Conservation (phyloP, 768 basidiomycete species). For the Mycena galopus region DNA sequence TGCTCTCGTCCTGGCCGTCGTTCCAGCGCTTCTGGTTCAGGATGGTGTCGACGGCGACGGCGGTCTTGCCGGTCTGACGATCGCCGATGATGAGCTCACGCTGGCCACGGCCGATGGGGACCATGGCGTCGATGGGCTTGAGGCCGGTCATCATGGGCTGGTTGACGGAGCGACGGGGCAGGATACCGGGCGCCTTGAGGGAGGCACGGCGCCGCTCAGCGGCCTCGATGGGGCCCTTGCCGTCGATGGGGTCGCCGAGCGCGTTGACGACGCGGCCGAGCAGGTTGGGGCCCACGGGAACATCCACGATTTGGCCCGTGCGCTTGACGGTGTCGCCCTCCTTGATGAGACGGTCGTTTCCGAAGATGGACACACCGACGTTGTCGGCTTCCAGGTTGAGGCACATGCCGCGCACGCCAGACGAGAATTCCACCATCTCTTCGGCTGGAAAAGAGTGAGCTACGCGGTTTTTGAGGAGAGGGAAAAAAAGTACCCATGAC, state of each 20-base stretch:
- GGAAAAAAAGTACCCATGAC: slow-evolving; percentile 82
- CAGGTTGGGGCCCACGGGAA: slow-evolving; percentile 96
- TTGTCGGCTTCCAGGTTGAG: slow-evolving; percentile 99
- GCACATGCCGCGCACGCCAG: slow-evolving; percentile 99
- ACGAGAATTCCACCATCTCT: slow-evolving; percentile 99
- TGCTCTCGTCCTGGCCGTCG: slow-evolving; percentile 94
- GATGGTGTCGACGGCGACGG: slow-evolving; percentile 99
- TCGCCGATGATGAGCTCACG: slow-evolving; percentile 99
- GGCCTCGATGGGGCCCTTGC: slow-evolving; percentile 97
- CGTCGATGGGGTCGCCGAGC: slow-evolving; percentile 99
- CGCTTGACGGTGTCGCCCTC: slow-evolving; percentile 99
- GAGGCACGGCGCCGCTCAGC: slow-evolving; percentile 96
- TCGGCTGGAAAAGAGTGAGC: slow-evolving; percentile 71
- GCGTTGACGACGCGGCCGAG: slow-evolving; percentile 99
- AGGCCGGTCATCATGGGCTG: slow-evolving; percentile 99
- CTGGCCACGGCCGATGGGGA: slow-evolving; percentile 99
- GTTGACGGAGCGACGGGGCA: slow-evolving; percentile 99
- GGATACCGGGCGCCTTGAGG: slow-evolving; percentile 98
- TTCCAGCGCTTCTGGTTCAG: slow-evolving; percentile 99
- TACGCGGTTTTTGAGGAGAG: slow-evolving; percentile 28
- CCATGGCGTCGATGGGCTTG: slow-evolving; percentile 99
- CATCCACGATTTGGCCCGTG: slow-evolving; percentile 99
- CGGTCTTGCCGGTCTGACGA: slow-evolving; percentile 99
- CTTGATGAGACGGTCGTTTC: slow-evolving; percentile 98
- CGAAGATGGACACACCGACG: slow-evolving; percentile 99